A percentile compares a stretch with the other conserved stretches of the same genome.
Conservation (phyloP, 176 grass and related monocot species). For the Bonia amplexicaulis region DNA sequence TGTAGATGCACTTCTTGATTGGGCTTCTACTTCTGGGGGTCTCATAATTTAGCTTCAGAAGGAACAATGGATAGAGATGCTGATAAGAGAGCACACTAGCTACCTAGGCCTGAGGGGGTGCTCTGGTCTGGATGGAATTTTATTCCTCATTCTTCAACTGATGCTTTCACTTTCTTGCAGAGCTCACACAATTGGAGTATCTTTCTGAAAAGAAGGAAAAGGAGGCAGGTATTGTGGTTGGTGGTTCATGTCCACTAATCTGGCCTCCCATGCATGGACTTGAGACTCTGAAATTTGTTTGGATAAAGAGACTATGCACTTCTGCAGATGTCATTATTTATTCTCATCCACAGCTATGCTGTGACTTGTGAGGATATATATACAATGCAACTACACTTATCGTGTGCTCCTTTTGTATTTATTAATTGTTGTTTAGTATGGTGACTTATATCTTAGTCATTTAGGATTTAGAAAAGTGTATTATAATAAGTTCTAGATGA, state of each 20-base stretch:
- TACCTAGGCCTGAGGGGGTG: neutral
- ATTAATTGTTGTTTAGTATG: too few relatives aligned
- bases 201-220: neutral
- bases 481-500: too few relatives aligned
- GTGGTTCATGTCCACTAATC: conserved; percentile 1
- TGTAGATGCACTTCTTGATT: neutral
- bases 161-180: neutral
- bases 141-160: neutral
- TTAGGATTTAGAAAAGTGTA: too few relatives aligned
- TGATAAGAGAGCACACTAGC: neutral
- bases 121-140: conserved; percentile 2
- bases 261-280: neutral
- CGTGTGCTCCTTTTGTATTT: too few relatives aligned
- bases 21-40: neutral
- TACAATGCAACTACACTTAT: too few relatives aligned
- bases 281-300: neutral
- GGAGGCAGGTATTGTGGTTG: neutral
- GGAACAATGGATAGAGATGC: neutral
- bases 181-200: conserved; percentile 9
- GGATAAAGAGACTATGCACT: conserved; percentile 20
- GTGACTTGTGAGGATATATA: too few relatives aligned
- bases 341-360: too few relatives aligned
- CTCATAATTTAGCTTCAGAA: neutral
- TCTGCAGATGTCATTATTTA: too few relatives aligned
- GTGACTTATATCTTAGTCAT: too few relatives aligned